Percentiles rank a stretch among this genome's conserved stretches.
These are phyloP conservation scores for Pistacia vera DNA, from an alignment of 345 rosid species.

Conservation along the genomic window DNA sequence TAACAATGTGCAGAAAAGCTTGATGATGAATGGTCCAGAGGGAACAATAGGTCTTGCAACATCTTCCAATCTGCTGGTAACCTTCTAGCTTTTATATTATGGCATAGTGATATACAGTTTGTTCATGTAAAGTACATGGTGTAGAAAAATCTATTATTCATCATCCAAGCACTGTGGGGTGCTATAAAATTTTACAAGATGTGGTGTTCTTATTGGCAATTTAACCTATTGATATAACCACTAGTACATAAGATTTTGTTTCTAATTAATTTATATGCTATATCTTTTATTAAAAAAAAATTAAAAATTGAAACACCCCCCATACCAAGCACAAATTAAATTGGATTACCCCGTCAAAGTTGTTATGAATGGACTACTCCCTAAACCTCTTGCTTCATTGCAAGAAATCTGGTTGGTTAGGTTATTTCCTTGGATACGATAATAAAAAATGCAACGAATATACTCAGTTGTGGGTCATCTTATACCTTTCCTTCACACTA, in stretches of 20 bases:
- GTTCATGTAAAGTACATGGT: not conserved
- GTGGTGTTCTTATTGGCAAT: not conserved
- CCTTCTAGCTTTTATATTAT: conserved; percentile 12
- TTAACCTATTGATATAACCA: not conserved
- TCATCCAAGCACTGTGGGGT: not conserved
- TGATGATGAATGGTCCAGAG: conserved; percentile 45
- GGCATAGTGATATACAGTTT: not conserved
- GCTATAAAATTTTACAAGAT: not conserved
- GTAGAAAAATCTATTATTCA: not conserved
- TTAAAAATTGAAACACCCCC: too few relatives aligned
- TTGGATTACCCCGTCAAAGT: too few relatives aligned
- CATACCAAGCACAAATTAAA: too few relatives aligned
- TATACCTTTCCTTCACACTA: not conserved
- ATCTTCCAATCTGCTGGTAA: conserved; percentile 56
- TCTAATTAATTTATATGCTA: not conserved
- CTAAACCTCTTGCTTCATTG: too few relatives aligned
- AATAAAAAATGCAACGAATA: not conserved
- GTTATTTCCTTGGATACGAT: too few relatives aligned
- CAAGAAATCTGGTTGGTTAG: too few relatives aligned
- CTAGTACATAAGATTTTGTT: not conserved
- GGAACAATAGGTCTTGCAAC: conserved; percentile 47
- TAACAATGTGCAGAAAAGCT: conserved; percentile 42
- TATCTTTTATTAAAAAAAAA: too few relatives aligned
- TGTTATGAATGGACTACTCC: too few relatives aligned
- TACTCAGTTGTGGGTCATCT: not conserved